Base-by-base conservation (phyloP, 83 land plant genomes). In the Isoetes engelmannii region DNA sequence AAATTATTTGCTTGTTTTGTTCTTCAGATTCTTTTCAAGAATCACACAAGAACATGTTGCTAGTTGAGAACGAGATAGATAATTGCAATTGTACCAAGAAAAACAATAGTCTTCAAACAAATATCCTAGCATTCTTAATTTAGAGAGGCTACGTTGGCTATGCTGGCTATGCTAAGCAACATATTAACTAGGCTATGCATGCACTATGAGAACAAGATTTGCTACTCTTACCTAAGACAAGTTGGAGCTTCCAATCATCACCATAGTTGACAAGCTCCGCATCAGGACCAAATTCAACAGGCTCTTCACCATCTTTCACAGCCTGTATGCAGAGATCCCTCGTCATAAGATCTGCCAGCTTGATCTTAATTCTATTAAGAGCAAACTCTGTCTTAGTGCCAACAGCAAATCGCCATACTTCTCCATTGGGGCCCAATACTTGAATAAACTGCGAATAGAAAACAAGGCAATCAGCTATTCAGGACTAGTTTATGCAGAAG, bases 301-400 rank as follows among this genome's bases (percentile, higher is more conserved):
- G 82, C 43, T 82, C 90, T 66, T 89, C 93, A 20, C 84, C 89
- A 45, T 86, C 93, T 77, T 82, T 89, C 28, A 62, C 76, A 19
- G 93, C 87, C 69, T 79, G 87, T 63, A 89, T 89, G 72, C 76
- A 70, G 48, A 74, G 72, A 28, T 79, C 78, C 63, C 59, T 70
- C 17, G 76, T 72, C 18, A 41, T 28, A 5, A 61, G 73, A 12
- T 45, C 48, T 7, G 9, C 69, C 5, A 81, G 51, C 61, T 81
- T 84, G 47, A 63, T 69, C 45, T 84, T 85, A 43, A 88, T 86
- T 65, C 88, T 12, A 20, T 59, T 20, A 43, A 86, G 54, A 28
- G 92, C 92, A 77, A 84, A 86, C 5, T 78, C 72, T 3, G 89
- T 85, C 54, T 77, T 72, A 5, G 89, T 83, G 4, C 92, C 92